Conservation (phyloP, 2,329 filamentous ascomycete species). For the Talaromyces sp. region DNA sequence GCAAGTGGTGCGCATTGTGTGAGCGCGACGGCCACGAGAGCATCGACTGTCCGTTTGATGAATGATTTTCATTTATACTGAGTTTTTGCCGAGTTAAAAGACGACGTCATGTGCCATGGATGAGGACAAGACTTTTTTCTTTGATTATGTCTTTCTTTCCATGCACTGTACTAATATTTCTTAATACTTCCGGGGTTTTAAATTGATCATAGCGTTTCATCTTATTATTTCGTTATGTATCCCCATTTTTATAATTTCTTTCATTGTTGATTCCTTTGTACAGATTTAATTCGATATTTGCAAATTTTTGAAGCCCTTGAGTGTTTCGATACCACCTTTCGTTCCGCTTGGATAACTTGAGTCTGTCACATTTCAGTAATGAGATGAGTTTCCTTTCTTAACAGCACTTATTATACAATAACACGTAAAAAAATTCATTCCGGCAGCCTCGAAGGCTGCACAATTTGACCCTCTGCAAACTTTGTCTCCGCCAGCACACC, state of each 20-base stretch:
- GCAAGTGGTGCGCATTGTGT: constrained; percentile 96
- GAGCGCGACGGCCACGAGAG: constrained; percentile 96
- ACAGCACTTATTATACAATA: neutral
- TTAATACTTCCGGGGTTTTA: neutral
- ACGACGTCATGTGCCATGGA: constrained; percentile 3
- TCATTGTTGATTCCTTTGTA: constrained; percentile 6
- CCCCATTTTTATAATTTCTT: constrained; percentile 6
- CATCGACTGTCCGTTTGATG: constrained; percentile 89
- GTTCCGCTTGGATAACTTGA: neutral
- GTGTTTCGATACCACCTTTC: neutral
- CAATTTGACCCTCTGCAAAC: constrained; percentile 36
- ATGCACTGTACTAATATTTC: constrained; percentile 5
- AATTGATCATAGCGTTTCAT: neutral
- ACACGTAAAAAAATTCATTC: constrained; percentile 12
- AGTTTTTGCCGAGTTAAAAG: neutral
- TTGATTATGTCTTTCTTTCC: neutral
- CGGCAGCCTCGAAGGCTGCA: constrained; percentile 36
- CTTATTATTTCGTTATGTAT: neutral
- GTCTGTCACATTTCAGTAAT: neutral
- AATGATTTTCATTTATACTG: constrained; percentile 34
- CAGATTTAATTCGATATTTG: neutral
- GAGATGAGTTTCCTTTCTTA: neutral
- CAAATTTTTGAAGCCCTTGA: neutral
- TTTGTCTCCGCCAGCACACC: constrained; percentile 62
- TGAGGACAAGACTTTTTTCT: constrained; percentile 1